These are phyloP conservation scores for Chrysoporthe austroafricana DNA, from an alignment of 2,329 filamentous ascomycete species.

Conservation along the genomic window DNA sequence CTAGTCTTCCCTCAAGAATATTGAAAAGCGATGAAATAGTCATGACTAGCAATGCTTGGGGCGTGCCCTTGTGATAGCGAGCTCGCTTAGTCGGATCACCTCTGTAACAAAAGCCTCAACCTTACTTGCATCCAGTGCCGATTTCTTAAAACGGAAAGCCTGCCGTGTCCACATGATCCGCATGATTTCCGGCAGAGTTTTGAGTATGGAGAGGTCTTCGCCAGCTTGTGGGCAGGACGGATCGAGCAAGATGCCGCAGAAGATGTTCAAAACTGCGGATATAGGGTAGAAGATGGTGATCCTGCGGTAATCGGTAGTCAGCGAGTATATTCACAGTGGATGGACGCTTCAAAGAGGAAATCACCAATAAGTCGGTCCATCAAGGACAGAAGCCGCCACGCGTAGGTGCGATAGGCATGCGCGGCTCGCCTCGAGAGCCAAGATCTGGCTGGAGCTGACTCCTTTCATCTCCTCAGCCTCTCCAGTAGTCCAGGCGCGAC, in stretches of 20 bases:
- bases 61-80: not conserved
- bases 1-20: not conserved
- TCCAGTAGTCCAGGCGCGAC: slow-evolving; percentile 45
- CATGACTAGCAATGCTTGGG: not conserved
- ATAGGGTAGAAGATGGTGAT: slow-evolving; percentile 60
- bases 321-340: too few species aligned
- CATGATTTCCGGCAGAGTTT: not conserved
- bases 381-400: slow-evolving; percentile 34
- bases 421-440: slow-evolving; percentile 59
- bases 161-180: not conserved
- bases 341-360: not conserved
- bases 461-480: slow-evolving; percentile 45
- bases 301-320: slow-evolving; percentile 40
- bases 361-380: not conserved
- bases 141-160: not conserved
- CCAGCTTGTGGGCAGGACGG: slow-evolving; percentile 48
- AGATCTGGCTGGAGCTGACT: slow-evolving; percentile 54
- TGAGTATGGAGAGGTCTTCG: slow-evolving; percentile 51
- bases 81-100: not conserved
- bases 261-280: slow-evolving; percentile 56
- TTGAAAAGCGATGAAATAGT: not conserved
- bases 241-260: slow-evolving; percentile 56
- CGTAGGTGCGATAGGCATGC: slow-evolving; percentile 55
- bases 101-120: not conserved
- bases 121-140: slow-evolving; percentile 28